A percentile compares a stretch with the other conserved stretches of the same genome.
phyloP scores from a whole-genome alignment of 768 basidiomycete species.

The Tubosaeta sp. region DNA sequence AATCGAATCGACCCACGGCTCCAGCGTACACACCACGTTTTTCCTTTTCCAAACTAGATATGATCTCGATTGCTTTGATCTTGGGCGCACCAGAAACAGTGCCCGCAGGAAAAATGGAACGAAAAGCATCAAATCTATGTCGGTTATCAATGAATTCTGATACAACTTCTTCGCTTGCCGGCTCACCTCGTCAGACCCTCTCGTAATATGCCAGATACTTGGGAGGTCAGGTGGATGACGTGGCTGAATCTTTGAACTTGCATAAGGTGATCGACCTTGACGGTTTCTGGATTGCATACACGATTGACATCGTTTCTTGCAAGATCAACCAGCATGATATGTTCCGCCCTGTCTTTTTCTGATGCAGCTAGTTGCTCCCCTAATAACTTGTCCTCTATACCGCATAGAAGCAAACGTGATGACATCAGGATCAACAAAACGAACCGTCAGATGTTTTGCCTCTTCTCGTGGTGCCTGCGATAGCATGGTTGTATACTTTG shows the following conservation, averaged over 20 bases:
- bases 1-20: conserved; percentile 97
- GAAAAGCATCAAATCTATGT: conserved; percentile 91
- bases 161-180: conserved; percentile 8
- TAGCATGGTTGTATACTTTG: conserved; percentile 95
- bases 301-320: conserved; percentile 98
- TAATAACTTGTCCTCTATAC: conserved; percentile 82
- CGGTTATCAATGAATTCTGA: conserved; percentile 3
- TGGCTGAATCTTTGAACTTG: conserved; percentile 92
- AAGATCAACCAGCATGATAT: conserved; percentile 98
- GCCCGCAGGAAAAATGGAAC: conserved; percentile 98
- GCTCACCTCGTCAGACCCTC: conserved; percentile 75
- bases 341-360: conserved; percentile 95
- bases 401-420: conserved; percentile 4
- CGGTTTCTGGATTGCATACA: conserved; percentile 90
- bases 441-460: conserved; percentile 83
- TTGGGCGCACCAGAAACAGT: conserved; percentile 99
- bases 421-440: conserved; percentile 20
- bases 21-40: conserved; percentile 94
- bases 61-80: conserved; percentile 95
- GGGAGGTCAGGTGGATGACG: conserved; percentile 95
- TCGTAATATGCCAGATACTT: conserved; percentile 84
- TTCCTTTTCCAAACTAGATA: conserved; percentile 83
- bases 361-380: conserved; percentile 72
- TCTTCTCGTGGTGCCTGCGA: conserved; percentile 89
- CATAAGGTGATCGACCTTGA: conserved; percentile 96